Base-by-base conservation (phyloP, 768 basidiomycete species). In the Boletus reticulatus region DNA sequence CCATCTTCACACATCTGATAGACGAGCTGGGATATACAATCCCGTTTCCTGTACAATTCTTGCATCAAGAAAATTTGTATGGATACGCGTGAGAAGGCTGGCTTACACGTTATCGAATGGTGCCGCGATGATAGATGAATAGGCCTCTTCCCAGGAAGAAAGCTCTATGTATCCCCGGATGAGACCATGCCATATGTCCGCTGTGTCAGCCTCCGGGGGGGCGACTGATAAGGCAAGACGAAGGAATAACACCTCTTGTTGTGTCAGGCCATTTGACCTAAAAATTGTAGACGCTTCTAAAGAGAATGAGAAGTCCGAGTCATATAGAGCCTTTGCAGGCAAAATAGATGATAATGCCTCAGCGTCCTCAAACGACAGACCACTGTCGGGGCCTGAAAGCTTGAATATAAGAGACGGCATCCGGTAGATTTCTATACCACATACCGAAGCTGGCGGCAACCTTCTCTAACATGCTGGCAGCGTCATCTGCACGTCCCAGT, bases 1-100 rank as follows among this genome's bases (percentile, higher is more conserved):
- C 88, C 82, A 54, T 87, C 85, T 68, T 97, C 94, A 68, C 96
- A 98, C 91, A 98, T 96, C 61, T 84, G 83, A 63, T 93, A 88
- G 55, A 94, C 86, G 48, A 99, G 78, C 57, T 89, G 87, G 47
- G 85, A 84, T 24, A 92, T 81, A 64, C 84, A 88, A 59, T 94
- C 93, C 48, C 84, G 83, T 75, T 87, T 90, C 65, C 94, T 97
- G 70, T 37, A 43, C 31, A 46, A 44, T 60, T 55, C 22, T 56
- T 36, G 45, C 43, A 36, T 55, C 48, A 62, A 49, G 19, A 48
- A 38, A 37, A 38, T 24, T 45, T 16, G 36, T 50, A 43, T 43
- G 52, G 36, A 62, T 59, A 44, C 6, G 46, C 39, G 56, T 47
- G 43, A 44, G 36, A 38, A 10, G 29, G 51, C 43, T 60, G 20